Conservation (phyloP, 2,329 filamentous ascomycete species). For the Aspergillus calidoustus region DNA sequence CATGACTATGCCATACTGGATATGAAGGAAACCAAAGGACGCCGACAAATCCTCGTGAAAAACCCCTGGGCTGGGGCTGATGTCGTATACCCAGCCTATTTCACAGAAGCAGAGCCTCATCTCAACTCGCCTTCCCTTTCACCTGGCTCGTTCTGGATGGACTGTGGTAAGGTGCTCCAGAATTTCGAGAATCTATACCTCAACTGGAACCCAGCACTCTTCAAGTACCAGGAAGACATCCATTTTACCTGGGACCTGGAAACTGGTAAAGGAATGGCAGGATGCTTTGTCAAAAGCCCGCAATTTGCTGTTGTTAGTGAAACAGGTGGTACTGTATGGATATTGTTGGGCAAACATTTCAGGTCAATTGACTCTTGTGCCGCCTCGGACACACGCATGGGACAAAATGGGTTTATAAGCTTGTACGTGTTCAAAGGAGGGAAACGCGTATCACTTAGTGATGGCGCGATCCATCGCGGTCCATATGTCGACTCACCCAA, state of each 20-base stretch:
- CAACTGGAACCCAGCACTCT: slow-evolving; percentile 93
- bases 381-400: slow-evolving; percentile 43
- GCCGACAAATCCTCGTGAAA: slow-evolving; percentile 79
- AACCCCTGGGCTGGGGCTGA: slow-evolving; percentile 90
- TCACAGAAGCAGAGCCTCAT: slow-evolving; percentile 13
- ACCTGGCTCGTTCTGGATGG: slow-evolving; percentile 92
- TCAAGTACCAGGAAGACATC: slow-evolving; percentile 79
- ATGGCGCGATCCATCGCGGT: slow-evolving; percentile 71
- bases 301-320: slow-evolving; percentile 62
- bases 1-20: slow-evolving; percentile 94
- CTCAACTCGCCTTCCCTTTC: slow-evolving; percentile 34
- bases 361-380: slow-evolving; percentile 56
- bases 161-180: slow-evolving; percentile 82
- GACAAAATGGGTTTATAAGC: slow-evolving; percentile 78
- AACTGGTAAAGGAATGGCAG: slow-evolving; percentile 61
- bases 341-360: slow-evolving; percentile 86
- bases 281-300: slow-evolving; percentile 72
- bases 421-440: slow-evolving; percentile 79
- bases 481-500: slow-evolving; percentile 96
- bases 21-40: slow-evolving; percentile 66
- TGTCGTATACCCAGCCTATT: slow-evolving; percentile 37
- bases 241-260: slow-evolving; percentile 84
- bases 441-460: slow-evolving; percentile 72
- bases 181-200: slow-evolving; percentile 96
- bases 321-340: slow-evolving; percentile 71